phyloP scores from a whole-genome alignment of 345 rosid genomes.

The Erysimum cheiranthoides region DNA sequence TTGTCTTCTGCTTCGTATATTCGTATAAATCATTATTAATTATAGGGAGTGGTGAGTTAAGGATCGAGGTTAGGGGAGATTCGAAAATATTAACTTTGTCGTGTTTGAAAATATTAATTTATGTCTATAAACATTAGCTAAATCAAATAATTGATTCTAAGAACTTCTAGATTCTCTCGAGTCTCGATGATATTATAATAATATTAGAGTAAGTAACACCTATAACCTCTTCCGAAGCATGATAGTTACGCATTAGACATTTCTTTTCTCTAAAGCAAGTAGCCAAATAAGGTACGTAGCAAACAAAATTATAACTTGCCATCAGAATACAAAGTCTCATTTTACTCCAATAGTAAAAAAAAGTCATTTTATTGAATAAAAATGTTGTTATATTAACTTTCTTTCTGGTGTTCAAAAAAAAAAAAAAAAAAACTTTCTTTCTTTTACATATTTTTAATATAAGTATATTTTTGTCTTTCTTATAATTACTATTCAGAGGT shows the following conservation, averaged over 20 bases:
- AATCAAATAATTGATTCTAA: slow-evolving; percentile 29
- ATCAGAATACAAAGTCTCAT: not conserved
- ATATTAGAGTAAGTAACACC: slow-evolving; percentile 18
- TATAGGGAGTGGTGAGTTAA: slow-evolving; percentile 18
- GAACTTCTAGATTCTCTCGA: slow-evolving; percentile 36
- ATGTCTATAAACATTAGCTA: not conserved
- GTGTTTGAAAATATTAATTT: not conserved
- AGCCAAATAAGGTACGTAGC: slow-evolving; percentile 7
- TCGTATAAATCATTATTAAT: not conserved
- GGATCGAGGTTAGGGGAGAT: slow-evolving; percentile 40
- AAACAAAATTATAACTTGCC: not conserved
- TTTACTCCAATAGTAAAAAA: too few relatives aligned
- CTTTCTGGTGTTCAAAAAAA: too few relatives aligned
- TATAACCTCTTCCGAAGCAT: slow-evolving; percentile 30
- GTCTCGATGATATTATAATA: not conserved
- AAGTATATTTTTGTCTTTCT: not conserved
- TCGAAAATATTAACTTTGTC: slow-evolving; percentile 18
- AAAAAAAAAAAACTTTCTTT: not conserved
- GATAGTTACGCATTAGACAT: slow-evolving; percentile 7
- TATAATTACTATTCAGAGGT: slow-evolving; percentile 24
- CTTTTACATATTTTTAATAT: not conserved
- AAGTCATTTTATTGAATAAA: not conserved
- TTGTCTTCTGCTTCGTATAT: not conserved
- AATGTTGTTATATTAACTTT: not conserved
- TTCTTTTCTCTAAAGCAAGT: slow-evolving; percentile 23